Conservation (phyloP, 202 grass and related monocot species). For the Schoenoplectus tabernaemontani region DNA sequence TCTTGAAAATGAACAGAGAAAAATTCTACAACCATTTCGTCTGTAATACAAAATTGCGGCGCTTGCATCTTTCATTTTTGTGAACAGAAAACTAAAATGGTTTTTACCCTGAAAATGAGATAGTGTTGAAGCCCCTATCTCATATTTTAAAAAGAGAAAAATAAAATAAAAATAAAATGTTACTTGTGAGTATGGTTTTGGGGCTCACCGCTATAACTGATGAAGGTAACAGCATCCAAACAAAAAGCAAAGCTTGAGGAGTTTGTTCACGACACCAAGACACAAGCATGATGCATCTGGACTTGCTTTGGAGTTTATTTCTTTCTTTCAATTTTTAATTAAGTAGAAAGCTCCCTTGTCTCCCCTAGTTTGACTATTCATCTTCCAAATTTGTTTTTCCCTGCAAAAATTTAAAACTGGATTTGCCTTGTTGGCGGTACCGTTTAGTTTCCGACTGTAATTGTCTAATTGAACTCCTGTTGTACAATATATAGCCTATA, state of each 20-base stretch:
- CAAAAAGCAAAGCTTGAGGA: conserved; percentile 21
- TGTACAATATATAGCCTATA: too few species aligned
- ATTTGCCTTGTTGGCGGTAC: too few species aligned
- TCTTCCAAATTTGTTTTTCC: not conserved
- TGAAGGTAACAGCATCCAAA: conserved; percentile 19
- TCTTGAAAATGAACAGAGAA: not conserved
- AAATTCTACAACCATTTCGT: not conserved
- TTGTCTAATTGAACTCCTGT: too few species aligned
- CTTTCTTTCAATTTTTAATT: not conserved
- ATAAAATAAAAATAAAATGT: not conserved
- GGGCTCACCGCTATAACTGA: conserved; percentile 6
- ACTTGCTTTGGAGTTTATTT: not conserved
- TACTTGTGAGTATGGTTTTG: conserved; percentile 25
- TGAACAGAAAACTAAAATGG: too few species aligned
- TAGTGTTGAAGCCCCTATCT: not conserved
- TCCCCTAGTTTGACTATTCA: not conserved
- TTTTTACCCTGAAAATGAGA: too few species aligned
- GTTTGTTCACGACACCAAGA: conserved; percentile 27
- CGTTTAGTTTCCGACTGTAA: too few species aligned
- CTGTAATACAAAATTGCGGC: not conserved
- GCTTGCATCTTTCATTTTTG: too few species aligned
- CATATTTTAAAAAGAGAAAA: not conserved
- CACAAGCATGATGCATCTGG: not conserved
- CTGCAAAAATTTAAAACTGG: too few species aligned
- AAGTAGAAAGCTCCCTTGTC: conserved; percentile 7